Conservation (phyloP, 2,329 filamentous ascomycete genomes). For the Penicillium fuscoglaucum region DNA sequence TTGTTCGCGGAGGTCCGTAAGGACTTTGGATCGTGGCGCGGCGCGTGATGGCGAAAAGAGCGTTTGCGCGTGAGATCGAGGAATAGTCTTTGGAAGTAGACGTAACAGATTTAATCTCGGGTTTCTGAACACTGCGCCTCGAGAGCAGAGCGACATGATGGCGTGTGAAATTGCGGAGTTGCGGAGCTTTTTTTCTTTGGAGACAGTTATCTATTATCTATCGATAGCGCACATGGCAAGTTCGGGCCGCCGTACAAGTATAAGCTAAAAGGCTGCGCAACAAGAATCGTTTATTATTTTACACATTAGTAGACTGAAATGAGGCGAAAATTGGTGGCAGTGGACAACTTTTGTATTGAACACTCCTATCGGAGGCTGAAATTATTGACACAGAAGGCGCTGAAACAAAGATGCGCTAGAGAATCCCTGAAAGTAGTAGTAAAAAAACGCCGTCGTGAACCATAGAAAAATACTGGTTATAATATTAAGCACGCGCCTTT, state of each 20-base stretch:
- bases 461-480: constrained; percentile 8
- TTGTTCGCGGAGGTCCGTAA: constrained; percentile 9
- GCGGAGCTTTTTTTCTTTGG: constrained; percentile 24
- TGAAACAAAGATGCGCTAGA: constrained; percentile 9
- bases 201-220: constrained; percentile 24
- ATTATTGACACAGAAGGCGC: constrained; percentile 14
- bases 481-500: constrained; percentile 33
- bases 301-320: not conserved
- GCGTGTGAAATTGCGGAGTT: constrained; percentile 16
- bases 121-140: constrained; percentile 25
- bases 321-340: not conserved
- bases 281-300: not conserved
- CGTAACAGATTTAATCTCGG: constrained; percentile 12
- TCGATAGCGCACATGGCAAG: constrained; percentile 26
- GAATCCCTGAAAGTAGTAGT: constrained; percentile 5
- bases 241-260: constrained; percentile 19
- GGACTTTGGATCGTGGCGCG: not conserved
- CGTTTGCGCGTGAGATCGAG: not conserved
- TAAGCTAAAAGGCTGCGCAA: not conserved
- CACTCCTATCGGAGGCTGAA: not conserved
- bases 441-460: constrained; percentile 24
- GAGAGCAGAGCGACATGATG: constrained; percentile 33
- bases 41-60: not conserved
- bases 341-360: not conserved
- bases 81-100: not conserved